A percentile compares a stretch with the other conserved stretches of the same genome.
These are phyloP conservation scores for Castanospermum australe DNA, from an alignment of 306 rosid genomes.

Conservation along the genomic window DNA sequence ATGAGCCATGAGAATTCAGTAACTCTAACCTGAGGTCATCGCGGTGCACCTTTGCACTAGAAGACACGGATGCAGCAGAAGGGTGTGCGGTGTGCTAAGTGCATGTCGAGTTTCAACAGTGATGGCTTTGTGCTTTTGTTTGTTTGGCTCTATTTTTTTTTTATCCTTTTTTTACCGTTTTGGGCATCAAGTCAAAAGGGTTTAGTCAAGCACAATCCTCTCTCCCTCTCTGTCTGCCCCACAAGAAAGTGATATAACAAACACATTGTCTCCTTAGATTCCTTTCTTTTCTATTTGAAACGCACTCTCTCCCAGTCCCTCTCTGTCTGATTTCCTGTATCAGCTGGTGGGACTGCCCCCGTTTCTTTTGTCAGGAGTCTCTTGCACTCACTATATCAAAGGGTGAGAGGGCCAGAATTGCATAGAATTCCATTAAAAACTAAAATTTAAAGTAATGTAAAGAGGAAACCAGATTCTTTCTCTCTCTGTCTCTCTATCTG, in stretches of 20 bases:
- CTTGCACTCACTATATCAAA: constrained; percentile 52
- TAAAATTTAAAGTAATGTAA: too few species aligned
- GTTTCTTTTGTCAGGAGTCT: constrained; percentile 96
- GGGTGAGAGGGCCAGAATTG: constrained; percentile 30
- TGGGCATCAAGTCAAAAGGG: constrained; percentile 65
- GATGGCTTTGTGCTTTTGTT: constrained; percentile 37
- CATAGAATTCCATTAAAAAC: too few species aligned
- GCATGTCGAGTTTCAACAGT: constrained; percentile 44
- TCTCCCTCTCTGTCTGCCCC: constrained; percentile 46
- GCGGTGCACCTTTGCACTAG: constrained; percentile 28
- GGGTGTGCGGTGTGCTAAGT: constrained; percentile 25
- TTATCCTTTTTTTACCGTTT: constrained; percentile 28
- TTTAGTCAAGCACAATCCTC: constrained; percentile 58
- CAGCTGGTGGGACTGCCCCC: constrained; percentile 83
- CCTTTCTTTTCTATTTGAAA: constrained; percentile 63
- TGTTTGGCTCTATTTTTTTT: constrained; percentile 11
- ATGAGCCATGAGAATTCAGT: constrained; percentile 52
- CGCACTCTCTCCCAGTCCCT: constrained; percentile 41
- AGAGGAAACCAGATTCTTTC: constrained; percentile 35
- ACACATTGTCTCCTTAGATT: constrained; percentile 82
- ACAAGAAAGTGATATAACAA: constrained; percentile 82
- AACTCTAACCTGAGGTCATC: constrained; percentile 36
- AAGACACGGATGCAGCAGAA: constrained; percentile 40
- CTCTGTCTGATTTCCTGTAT: constrained; percentile 57
- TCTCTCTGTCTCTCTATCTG: constrained; percentile 11